phyloP scores from a whole-genome alignment of 345 rosid genomes.

The Gossypium arboreum region DNA sequence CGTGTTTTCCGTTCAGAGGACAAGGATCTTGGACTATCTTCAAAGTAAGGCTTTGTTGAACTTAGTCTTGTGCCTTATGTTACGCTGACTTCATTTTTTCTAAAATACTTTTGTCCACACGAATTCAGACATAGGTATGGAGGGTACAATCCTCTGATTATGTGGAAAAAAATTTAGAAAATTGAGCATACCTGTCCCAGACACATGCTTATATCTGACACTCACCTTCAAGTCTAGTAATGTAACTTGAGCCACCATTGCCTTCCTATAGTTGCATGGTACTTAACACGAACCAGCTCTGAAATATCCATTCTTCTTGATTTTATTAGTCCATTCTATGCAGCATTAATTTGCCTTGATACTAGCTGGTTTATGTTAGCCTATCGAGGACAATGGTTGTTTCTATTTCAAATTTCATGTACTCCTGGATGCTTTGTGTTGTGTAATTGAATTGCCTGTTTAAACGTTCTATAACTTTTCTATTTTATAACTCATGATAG shows the following conservation, averaged over 20 bases:
- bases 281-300: neutral
- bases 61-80: constrained; percentile 6
- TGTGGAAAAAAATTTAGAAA: neutral
- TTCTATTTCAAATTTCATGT: neutral
- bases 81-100: neutral
- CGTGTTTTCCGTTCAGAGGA: constrained; percentile 73
- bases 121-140: neutral
- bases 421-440: neutral
- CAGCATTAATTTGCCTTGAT: neutral
- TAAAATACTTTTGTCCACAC: neutral
- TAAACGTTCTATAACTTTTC: neutral
- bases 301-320: neutral
- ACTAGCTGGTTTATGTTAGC: neutral
- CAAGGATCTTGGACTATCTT: constrained; percentile 74
- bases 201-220: neutral
- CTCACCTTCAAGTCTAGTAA: neutral
- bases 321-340: neutral
- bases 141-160: neutral
- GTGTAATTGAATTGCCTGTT: neutral
- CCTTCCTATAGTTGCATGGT: neutral
- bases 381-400: neutral
- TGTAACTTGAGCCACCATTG: neutral
- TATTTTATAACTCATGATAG: neutral
- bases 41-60: constrained; percentile 60
- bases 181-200: neutral